Conservation (phyloP, 441 rosid genomes). For the Erysimum cheiri region DNA sequence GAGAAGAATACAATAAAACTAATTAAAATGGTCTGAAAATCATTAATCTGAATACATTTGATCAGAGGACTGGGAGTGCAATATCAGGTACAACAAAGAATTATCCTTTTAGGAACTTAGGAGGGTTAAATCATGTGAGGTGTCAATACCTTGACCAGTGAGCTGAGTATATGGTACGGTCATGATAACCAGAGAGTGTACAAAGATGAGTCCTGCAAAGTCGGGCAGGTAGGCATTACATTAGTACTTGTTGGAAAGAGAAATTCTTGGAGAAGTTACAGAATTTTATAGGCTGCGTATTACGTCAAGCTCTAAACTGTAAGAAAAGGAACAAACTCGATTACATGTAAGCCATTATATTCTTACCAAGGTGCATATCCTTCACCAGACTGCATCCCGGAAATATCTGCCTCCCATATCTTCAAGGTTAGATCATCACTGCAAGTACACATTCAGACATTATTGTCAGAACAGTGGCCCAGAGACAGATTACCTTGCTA, state of each 20-base stretch:
- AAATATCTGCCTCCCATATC: conserved; percentile 75
- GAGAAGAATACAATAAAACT: background rate
- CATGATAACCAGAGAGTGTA: conserved; percentile 94
- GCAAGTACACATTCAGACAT: conserved; percentile 51
- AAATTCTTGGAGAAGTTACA: background rate
- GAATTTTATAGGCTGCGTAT: background rate
- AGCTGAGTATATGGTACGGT: conserved; percentile 89
- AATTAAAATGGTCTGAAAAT: background rate
- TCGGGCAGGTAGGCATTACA: conserved; percentile 25
- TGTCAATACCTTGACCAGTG: conserved; percentile 88
- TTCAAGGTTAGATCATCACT: conserved; percentile 95
- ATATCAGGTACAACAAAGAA: background rate
- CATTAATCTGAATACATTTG: background rate
- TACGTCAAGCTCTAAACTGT: background rate
- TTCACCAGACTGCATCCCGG: conserved; percentile 66
- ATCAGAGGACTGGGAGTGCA: background rate
- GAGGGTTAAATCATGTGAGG: conserved; percentile 3
- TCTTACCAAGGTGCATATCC: conserved; percentile 85
- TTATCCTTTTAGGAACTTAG: background rate
- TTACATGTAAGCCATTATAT: conserved; percentile 26
- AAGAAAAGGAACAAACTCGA: conserved; percentile 25
- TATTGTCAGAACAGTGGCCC: conserved; percentile 18
- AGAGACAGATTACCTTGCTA: conserved; percentile 6
- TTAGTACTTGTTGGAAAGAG: conserved; percentile 9
- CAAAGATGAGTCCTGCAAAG: conserved; percentile 79